phyloP scores from a whole-genome alignment of 2,329 filamentous ascomycete species.

The Colletotrichum graminicola region DNA sequence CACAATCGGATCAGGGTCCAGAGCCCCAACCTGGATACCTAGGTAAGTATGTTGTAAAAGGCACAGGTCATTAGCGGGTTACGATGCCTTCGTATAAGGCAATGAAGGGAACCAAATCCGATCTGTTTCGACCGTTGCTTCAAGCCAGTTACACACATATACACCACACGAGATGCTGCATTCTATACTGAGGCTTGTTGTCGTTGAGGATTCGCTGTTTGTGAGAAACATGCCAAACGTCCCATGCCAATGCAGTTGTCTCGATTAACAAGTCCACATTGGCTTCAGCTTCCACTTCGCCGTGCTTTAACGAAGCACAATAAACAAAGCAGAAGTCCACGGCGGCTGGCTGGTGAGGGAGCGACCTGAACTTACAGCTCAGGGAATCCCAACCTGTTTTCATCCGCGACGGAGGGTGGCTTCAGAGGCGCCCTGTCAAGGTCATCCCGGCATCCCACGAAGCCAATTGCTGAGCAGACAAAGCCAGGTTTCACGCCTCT shows the following conservation, averaged over 20 bases:
- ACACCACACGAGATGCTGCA: background rate
- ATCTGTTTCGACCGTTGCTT: background rate
- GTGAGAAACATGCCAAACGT: background rate
- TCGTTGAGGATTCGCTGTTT: background rate
- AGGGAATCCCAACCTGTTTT: slow-evolving; percentile 5
- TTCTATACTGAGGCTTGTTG: background rate
- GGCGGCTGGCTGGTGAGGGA: background rate
- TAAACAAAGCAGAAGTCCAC: background rate
- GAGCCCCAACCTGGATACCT: background rate
- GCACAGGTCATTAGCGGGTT: background rate
- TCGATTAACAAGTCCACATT: background rate
- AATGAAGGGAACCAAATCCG: background rate
- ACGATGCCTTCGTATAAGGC: background rate
- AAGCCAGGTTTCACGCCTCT: background rate
- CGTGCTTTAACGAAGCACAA: background rate
- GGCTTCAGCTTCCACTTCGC: background rate
- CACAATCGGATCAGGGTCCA: background rate
- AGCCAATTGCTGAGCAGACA: slow-evolving; percentile 21
- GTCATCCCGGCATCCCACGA: slow-evolving; percentile 7
- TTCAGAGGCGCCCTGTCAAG: background rate
- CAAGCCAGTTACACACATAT: background rate
- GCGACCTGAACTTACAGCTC: background rate
- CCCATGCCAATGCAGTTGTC: background rate
- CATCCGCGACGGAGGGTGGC: background rate
- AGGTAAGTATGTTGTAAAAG: background rate